phyloP scores from a whole-genome alignment of 2,329 filamentous ascomycete genomes.

The Parafenestella ontariensis region DNA sequence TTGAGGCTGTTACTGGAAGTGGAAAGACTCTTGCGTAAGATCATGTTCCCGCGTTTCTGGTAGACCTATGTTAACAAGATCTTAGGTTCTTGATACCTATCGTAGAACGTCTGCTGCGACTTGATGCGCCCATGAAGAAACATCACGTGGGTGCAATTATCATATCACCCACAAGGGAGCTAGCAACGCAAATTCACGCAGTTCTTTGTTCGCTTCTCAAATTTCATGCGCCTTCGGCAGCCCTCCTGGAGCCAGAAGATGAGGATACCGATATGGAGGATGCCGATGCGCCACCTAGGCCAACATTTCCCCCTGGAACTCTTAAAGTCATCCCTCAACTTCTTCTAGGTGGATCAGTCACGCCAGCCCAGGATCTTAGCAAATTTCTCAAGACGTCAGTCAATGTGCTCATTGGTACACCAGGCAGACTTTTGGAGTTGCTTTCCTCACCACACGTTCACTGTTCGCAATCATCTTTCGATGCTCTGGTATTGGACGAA shows the following conservation, averaged over 20 bases:
- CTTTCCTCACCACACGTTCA: slow-evolving; percentile 86
- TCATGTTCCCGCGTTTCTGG: not conserved
- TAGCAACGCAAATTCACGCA: slow-evolving; percentile 87
- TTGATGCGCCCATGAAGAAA: slow-evolving; percentile 83
- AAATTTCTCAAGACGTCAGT: slow-evolving; percentile 83
- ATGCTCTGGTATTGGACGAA: slow-evolving; percentile 91
- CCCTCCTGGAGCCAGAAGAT: slow-evolving; percentile 63
- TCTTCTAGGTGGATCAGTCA: slow-evolving; percentile 81
- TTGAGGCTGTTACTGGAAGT: slow-evolving; percentile 66
- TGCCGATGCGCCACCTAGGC: slow-evolving; percentile 46
- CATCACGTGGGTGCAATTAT: slow-evolving; percentile 91
- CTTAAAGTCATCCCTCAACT: slow-evolving; percentile 76
- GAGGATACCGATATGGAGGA: slow-evolving; percentile 53
- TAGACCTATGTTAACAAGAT: not conserved
- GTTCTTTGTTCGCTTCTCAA: slow-evolving; percentile 78
- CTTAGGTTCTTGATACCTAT: slow-evolving; percentile 76
- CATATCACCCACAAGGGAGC: slow-evolving; percentile 89
- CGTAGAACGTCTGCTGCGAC: slow-evolving; percentile 79
- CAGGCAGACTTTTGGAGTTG: slow-evolving; percentile 86
- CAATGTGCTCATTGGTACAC: slow-evolving; percentile 89
- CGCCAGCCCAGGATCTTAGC: slow-evolving; percentile 83
- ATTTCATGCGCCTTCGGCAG: slow-evolving; percentile 83
- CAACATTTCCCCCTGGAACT: slow-evolving; percentile 55
- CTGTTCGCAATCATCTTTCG: slow-evolving; percentile 86
- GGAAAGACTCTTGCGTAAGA: slow-evolving; percentile 44